Percentiles rank a stretch among this genome's conserved stretches.
Conservation (phyloP, 495 filamentous ascomycete species). For the Staphylotrichum longicolle region DNA sequence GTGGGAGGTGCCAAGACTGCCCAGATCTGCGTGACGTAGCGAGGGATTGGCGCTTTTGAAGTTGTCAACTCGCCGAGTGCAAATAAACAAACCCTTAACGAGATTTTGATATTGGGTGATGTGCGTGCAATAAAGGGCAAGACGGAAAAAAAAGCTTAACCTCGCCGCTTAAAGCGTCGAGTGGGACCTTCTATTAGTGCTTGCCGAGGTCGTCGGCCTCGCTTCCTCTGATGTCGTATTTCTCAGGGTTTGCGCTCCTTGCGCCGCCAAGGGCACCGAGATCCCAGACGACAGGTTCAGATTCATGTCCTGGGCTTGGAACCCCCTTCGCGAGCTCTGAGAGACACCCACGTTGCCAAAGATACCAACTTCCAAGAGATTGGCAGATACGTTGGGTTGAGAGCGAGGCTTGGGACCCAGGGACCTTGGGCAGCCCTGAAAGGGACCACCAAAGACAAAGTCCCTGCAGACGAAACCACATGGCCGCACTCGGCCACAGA, state of each 20-base stretch:
- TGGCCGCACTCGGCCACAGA: not conserved
- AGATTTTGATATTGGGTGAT: not conserved
- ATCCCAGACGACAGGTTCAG: not conserved
- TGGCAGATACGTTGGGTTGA: too few species aligned
- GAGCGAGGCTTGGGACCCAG: too few species aligned
- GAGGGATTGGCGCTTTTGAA: not conserved
- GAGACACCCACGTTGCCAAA: not conserved
- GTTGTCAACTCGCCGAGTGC: not conserved
- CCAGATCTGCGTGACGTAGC: not conserved
- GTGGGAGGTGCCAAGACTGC: constrained; percentile 1
- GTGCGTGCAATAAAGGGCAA: not conserved
- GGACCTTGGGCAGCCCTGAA: too few species aligned
- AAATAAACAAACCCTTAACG: not conserved
- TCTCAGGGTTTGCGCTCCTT: not conserved
- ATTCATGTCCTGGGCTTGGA: not conserved
- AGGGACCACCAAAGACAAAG: too few species aligned
- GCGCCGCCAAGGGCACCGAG: not conserved
- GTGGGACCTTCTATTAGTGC: constrained; percentile 4
- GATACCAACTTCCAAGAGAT: too few species aligned
- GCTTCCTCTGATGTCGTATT: not conserved
- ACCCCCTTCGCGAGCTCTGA: not conserved
- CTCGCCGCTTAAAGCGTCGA: not conserved
- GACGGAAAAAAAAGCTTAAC: constrained; percentile 4
- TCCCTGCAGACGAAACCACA: too few species aligned
- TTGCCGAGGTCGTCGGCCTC: constrained; percentile 9